These are phyloP conservation scores for Fusarium napiforme DNA, from an alignment of 2,329 filamentous ascomycete genomes.

Conservation along the genomic window DNA sequence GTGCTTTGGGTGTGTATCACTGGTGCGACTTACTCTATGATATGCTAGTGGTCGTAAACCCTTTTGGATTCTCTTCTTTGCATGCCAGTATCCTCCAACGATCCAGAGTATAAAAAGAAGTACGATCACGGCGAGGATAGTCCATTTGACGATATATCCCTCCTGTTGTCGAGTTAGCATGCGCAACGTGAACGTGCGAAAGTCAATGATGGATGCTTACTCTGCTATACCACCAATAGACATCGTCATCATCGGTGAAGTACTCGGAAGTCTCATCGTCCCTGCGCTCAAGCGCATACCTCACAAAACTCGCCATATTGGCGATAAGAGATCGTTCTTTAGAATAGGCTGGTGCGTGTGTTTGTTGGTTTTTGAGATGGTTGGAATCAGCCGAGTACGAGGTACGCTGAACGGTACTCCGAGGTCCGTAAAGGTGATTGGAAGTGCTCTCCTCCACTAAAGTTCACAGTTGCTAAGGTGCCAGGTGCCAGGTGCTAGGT, in stretches of 20 bases:
- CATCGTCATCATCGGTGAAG: constrained; percentile 29
- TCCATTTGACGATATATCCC: constrained; percentile 76
- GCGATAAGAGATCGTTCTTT: background rate
- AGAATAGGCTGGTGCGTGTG: background rate
- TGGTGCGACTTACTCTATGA: constrained; percentile 66
- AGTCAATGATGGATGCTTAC: constrained; percentile 33
- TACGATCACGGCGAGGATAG: constrained; percentile 72
- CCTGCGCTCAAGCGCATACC: constrained; percentile 31
- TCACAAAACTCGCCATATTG: constrained; percentile 36
- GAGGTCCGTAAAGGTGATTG: constrained; percentile 1
- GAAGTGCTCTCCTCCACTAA: constrained; percentile 9
- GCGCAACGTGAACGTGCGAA: background rate
- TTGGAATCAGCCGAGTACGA: constrained; percentile 4
- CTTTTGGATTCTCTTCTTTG: constrained; percentile 71
- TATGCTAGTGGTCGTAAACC: constrained; percentile 74
- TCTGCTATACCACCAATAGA: constrained; percentile 47
- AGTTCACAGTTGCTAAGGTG: constrained; percentile 21
- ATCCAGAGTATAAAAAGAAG: constrained; percentile 69
- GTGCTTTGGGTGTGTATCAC: background rate
- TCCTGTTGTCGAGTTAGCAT: constrained; percentile 54
- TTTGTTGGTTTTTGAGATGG: constrained; percentile 21
- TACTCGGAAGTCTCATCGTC: constrained; percentile 8
- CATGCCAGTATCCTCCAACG: constrained; percentile 76
- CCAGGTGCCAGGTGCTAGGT: background rate
- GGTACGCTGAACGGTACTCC: constrained; percentile 1